Conservation (phyloP, 148 eudicot genomes). For the Rhododendron vialii region DNA sequence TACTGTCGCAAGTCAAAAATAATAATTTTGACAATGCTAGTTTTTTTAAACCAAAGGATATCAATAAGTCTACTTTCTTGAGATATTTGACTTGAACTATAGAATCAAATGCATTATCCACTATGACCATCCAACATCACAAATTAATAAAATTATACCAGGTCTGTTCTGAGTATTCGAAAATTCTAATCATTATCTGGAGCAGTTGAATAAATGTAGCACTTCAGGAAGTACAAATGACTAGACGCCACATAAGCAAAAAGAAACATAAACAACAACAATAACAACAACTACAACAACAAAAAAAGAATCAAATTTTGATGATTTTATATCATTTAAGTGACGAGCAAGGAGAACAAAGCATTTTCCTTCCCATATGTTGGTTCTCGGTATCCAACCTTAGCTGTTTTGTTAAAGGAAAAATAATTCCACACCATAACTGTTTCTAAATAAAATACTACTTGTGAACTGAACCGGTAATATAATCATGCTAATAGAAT, state of each 20-base stretch:
- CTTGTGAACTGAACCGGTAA: background rate
- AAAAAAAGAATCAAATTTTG: background rate
- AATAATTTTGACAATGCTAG: too few relatives aligned
- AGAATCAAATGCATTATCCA: background rate
- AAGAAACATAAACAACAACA: background rate
- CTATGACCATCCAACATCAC: background rate
- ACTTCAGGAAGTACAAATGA: conserved; percentile 25
- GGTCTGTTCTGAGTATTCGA: background rate
- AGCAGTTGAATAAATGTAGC: background rate
- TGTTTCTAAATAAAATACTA: background rate
- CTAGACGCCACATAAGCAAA: conserved; percentile 24
- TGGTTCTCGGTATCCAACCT: background rate
- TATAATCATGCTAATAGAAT: too few relatives aligned
- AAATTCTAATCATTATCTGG: background rate
- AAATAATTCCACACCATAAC: background rate
- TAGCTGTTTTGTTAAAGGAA: background rate
- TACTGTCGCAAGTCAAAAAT: too few relatives aligned
- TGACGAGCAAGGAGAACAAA: background rate
- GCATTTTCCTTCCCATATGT: background rate
- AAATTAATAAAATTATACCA: background rate
- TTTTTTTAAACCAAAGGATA: too few relatives aligned
- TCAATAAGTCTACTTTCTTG: background rate
- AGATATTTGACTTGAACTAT: background rate
- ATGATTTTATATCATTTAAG: background rate
- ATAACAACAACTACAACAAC: background rate